phyloP scores from a whole-genome alignment of 2,329 filamentous ascomycete genomes.

The Nannizziopsis barbatae region DNA sequence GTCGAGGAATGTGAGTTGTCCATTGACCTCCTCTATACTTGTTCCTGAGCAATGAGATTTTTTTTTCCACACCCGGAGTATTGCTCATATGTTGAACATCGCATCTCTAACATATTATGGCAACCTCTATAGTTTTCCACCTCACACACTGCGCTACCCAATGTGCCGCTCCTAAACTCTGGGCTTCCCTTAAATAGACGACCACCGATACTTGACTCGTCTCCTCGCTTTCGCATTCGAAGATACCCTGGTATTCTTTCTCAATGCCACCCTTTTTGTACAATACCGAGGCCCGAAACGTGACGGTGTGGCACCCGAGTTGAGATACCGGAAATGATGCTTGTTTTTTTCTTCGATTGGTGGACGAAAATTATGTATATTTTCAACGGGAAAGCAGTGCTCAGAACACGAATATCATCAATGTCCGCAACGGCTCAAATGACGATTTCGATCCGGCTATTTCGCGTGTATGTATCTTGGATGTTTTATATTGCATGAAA shows the following conservation, averaged over 20 bases:
- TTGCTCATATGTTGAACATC: too few relatives aligned
- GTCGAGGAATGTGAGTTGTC: constrained; percentile 88
- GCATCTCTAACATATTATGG: not conserved
- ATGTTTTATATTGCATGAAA: not conserved
- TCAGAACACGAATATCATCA: constrained; percentile 1
- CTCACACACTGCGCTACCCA: constrained; percentile 87
- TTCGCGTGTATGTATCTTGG: constrained; percentile 3
- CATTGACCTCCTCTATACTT: too few relatives aligned
- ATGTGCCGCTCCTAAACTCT: constrained; percentile 95
- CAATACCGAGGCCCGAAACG: too few relatives aligned
- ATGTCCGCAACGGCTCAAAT: not conserved
- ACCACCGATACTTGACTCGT: not conserved
- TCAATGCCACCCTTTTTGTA: not conserved
- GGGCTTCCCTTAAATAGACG: constrained; percentile 76
- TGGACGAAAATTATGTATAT: not conserved
- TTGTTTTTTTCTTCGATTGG: not conserved
- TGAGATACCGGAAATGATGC: too few relatives aligned
- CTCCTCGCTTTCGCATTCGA: not conserved
- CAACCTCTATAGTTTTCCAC: constrained; percentile 70
- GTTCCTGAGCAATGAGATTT: too few relatives aligned
- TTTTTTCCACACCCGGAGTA: too few relatives aligned
- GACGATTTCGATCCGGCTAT: not conserved
- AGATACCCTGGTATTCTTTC: not conserved
- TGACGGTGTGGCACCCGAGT: too few relatives aligned
- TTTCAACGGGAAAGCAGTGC: not conserved